phyloP scores from a whole-genome alignment of 108 stramenopile genomes.

The Skeletonema grethae region DNA sequence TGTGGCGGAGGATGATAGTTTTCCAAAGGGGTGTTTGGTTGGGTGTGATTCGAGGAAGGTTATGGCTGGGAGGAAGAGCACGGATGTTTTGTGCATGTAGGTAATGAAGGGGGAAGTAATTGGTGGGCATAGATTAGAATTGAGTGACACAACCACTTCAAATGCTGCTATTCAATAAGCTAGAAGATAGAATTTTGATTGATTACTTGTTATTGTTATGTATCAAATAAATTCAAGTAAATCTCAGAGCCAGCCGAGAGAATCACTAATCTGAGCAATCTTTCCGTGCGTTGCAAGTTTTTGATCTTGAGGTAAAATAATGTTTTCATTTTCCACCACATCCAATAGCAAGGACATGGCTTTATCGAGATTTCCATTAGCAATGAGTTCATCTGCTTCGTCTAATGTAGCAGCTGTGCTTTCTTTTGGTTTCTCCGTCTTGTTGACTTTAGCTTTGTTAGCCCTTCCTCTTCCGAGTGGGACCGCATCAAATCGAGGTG shows the following conservation, averaged over 20 bases:
- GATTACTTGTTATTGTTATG: too few relatives aligned
- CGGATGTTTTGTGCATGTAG: constrained; percentile 28
- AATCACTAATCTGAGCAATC: constrained; percentile 22
- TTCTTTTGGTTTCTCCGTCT: constrained; percentile 11
- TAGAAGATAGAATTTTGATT: too few relatives aligned
- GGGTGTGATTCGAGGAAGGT: constrained; percentile 78
- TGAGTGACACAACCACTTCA: not conserved
- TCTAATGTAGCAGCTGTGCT: constrained; percentile 8
- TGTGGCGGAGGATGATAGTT: constrained; percentile 64
- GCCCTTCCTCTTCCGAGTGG: constrained; percentile 15
- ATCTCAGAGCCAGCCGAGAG: constrained; percentile 42
- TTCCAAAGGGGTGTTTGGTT: constrained; percentile 80
- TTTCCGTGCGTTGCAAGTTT: constrained; percentile 36
- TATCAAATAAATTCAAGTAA: not conserved
- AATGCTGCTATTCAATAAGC: too few relatives aligned
- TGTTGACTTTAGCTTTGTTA: constrained; percentile 20
- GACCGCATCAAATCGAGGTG: constrained; percentile 19
- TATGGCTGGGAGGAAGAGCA: constrained; percentile 44
- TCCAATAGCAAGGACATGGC: constrained; percentile 39
- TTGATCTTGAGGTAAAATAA: constrained; percentile 17
- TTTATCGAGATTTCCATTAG: constrained; percentile 14
- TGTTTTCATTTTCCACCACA: constrained; percentile 26
- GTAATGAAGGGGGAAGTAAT: not conserved
- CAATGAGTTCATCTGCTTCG: constrained; percentile 28
- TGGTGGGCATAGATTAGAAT: not conserved